Conservation (phyloP, 768 basidiomycete species). For the Fomitopsis serialis region DNA sequence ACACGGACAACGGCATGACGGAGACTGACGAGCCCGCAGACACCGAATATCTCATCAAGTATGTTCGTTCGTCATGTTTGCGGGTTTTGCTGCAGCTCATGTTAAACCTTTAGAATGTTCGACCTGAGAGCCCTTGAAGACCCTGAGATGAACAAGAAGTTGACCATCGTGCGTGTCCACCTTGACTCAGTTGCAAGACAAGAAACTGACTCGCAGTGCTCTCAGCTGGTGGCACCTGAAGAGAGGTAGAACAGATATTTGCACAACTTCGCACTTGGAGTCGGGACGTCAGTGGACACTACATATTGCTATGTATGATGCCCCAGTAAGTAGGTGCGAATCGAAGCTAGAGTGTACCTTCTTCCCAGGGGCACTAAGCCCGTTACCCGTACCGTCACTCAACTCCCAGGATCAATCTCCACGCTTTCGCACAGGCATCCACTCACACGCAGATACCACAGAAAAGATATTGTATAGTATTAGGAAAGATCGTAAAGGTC, state of each 20-base stretch:
- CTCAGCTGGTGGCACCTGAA: background rate
- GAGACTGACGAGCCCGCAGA: background rate
- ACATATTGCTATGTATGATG: no score
- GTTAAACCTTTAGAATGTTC: background rate
- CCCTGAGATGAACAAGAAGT: constrained; percentile 6
- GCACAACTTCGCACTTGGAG: background rate
- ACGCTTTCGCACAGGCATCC: no score
- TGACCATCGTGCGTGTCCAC: constrained; percentile 5
- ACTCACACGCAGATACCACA: no score
- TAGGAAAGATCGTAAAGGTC: background rate
- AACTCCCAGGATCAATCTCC: no score
- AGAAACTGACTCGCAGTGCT: background rate
- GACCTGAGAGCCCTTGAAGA: constrained; percentile 1
- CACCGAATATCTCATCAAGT: background rate
- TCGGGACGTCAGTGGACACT: background rate
- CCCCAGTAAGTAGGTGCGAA: no score
- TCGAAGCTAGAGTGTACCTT: no score
- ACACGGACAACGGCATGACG: background rate
- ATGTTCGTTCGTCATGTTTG: constrained; percentile 1
- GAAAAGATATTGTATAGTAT: background rate
- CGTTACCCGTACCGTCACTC: no score
- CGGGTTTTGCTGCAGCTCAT: background rate
- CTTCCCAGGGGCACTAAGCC: no score
- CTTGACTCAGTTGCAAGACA: background rate
- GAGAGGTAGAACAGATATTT: background rate